Percentiles rank a stretch among this genome's conserved stretches.
Conservation (phyloP, 1,284 basidiomycete species). For the Trichosporon inkin region DNA sequence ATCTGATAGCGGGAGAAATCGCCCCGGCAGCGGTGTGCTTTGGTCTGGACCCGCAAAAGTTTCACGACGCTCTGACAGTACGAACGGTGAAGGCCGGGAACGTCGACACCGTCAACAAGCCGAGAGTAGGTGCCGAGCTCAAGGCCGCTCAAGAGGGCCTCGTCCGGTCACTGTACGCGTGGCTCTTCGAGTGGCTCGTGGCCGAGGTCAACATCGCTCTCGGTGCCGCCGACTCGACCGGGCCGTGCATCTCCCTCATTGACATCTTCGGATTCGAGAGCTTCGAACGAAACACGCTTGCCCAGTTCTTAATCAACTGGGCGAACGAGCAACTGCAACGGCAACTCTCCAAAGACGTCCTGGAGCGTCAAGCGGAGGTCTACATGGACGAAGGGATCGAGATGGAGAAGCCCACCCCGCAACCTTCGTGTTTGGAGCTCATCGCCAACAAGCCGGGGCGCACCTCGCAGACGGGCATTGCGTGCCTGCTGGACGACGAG, state of each 20-base stretch:
- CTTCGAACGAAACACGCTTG: conserved; percentile 19
- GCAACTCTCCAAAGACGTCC: conserved; percentile 20
- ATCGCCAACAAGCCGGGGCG: conserved; percentile 15
- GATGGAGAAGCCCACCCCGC: conserved; percentile 12
- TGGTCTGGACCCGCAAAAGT: conserved; percentile 13
- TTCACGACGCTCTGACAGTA: conserved; percentile 17
- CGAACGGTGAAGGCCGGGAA: conserved; percentile 19
- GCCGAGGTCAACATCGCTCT: conserved; percentile 18
- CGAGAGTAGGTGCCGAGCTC: conserved; percentile 18
- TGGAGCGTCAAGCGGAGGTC: conserved; percentile 21
- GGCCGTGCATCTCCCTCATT: conserved; percentile 19
- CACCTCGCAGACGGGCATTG: conserved; percentile 18
- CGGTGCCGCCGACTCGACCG: conserved; percentile 12
- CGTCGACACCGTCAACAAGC: conserved; percentile 17
- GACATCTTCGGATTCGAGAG: conserved; percentile 26
- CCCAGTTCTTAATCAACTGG: conserved; percentile 27
- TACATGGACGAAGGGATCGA: conserved; percentile 21
- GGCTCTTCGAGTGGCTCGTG: conserved; percentile 22
- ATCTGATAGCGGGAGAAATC: conserved; percentile 16
- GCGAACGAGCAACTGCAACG: conserved; percentile 24
- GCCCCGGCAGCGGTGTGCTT: conserved; percentile 11
- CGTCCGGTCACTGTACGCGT: conserved; percentile 22
- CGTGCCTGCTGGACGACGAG: conserved; percentile 24
- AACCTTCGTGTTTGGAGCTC: conserved; percentile 18
- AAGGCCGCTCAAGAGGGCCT: conserved; percentile 20